Percentiles rank a stretch among this genome's conserved stretches.
Conservation (phyloP, 2,329 filamentous ascomycete species). For the Pseudogymnoascus sp. region DNA sequence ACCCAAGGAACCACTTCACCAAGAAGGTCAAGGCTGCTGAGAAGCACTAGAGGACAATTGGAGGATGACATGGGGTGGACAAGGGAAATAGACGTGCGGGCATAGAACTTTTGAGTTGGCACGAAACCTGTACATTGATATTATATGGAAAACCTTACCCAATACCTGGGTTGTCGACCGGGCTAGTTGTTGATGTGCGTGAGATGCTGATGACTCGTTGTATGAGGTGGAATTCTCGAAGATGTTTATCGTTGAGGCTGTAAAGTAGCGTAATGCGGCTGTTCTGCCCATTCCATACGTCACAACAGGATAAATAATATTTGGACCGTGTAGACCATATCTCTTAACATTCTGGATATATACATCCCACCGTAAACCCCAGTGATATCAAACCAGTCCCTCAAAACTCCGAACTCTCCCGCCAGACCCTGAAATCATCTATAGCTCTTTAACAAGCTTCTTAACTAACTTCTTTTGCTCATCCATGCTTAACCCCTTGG, state of each 20-base stretch:
- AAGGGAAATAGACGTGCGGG: not conserved
- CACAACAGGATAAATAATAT: not conserved
- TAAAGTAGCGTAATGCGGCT: not conserved
- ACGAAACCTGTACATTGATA: constrained; percentile 6
- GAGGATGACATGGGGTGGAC: constrained; percentile 1
- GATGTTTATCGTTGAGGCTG: not conserved
- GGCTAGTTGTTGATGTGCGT: not conserved
- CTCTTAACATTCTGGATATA: not conserved
- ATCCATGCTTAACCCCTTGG: constrained; percentile 51
- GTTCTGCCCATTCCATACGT: not conserved
- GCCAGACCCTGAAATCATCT: not conserved
- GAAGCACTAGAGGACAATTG: constrained; percentile 22
- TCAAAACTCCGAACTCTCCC: not conserved
- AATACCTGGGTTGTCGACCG: not conserved
- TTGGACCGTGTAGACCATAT: not conserved
- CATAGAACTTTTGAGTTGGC: constrained; percentile 6
- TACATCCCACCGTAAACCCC: not conserved
- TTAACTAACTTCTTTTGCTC: constrained; percentile 64
- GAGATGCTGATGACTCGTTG: not conserved
- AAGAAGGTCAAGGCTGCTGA: constrained; percentile 26
- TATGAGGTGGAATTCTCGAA: not conserved
- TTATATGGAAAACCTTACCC: constrained; percentile 4
- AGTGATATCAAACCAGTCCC: not conserved
- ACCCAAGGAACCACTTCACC: constrained; percentile 72
- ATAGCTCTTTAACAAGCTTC: constrained; percentile 45